Evolutionary conservation across 1,284 basidiomycete genomes (phyloP).

Genomic region (Porodaedalea pini): DNA sequence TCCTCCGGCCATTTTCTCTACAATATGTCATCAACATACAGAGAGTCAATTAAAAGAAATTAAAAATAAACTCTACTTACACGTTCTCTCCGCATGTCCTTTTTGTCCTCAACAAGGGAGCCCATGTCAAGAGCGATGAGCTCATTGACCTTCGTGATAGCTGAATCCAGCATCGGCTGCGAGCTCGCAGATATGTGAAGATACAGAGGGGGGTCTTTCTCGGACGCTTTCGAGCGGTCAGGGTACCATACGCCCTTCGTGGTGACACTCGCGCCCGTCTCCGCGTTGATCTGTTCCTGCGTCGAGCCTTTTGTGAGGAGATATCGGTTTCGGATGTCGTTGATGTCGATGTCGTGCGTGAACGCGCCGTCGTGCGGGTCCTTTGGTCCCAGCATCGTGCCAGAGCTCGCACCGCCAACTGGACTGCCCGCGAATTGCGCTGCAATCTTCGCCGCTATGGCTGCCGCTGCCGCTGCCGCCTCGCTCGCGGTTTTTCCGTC

Average conservation of each 20-base stretch:
- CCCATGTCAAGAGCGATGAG: constrained; percentile 84
- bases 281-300: constrained; percentile 85
- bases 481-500: constrained; percentile 65
- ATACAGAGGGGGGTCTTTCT: constrained; percentile 91
- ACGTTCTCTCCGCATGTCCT: constrained; percentile 57
- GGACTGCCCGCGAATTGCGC: constrained; percentile 65
- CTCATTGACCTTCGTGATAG: constrained; percentile 82
- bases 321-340: constrained; percentile 95
- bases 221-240: constrained; percentile 83
- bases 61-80: constrained; percentile 31
- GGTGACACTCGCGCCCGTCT: constrained; percentile 86
- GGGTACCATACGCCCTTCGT: constrained; percentile 96
- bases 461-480: constrained; percentile 77
- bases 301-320: constrained; percentile 92
- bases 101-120: constrained; percentile 84
- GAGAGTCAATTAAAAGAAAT: background rate
- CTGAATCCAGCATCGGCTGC: constrained; percentile 76
- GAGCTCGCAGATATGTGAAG: constrained; percentile 88
- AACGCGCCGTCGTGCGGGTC: constrained; percentile 82
- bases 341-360: constrained; percentile 93
- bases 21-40: constrained; percentile 13
- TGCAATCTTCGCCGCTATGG: constrained; percentile 90
- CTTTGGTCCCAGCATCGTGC: constrained; percentile 47
- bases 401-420: constrained; percentile 30
- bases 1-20: constrained; percentile 96